Evolutionary conservation across 2,329 filamentous ascomycete genomes (phyloP).

Genomic region (Trichophyton equinum): DNA sequence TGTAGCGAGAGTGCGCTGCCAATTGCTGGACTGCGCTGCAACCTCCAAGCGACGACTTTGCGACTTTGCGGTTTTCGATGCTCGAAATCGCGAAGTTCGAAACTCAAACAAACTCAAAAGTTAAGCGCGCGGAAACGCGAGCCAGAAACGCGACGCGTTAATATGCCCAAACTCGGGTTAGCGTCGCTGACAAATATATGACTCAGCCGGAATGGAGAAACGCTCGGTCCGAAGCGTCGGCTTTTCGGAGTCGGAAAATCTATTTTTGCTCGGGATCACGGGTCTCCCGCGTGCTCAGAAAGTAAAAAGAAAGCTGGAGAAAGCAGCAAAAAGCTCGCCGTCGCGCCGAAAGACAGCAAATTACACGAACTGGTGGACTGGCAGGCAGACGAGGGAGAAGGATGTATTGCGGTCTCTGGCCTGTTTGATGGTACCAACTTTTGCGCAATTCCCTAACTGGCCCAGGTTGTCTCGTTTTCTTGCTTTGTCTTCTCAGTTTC

Average conservation of each 20-base stretch:
- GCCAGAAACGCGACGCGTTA: conserved; percentile 10
- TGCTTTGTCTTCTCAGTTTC: neutral
- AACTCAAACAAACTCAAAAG: neutral
- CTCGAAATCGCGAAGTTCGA: neutral
- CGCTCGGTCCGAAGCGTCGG: conserved; percentile 20
- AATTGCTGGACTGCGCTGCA: neutral
- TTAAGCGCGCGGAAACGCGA: conserved; percentile 3
- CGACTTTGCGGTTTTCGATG: neutral
- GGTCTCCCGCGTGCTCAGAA: neutral
- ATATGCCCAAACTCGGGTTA: conserved; percentile 10
- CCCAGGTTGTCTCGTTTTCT: neutral
- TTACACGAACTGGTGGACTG: neutral
- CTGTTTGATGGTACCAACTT: neutral
- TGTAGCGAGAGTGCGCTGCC: neutral
- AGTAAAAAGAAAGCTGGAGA: neutral
- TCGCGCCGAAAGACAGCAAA: neutral
- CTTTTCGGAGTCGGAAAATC: conserved; percentile 13
- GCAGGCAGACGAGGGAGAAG: neutral
- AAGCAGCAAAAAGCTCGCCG: neutral
- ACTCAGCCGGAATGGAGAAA: conserved; percentile 22
- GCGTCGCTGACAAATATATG: neutral
- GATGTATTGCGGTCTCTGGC: neutral
- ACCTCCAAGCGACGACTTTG: neutral
- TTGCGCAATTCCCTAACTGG: neutral
- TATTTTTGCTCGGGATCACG: conserved; percentile 5